phyloP scores from a whole-genome alignment of 2,329 filamentous ascomycete species.

The Sarocladiaceae sp. region DNA sequence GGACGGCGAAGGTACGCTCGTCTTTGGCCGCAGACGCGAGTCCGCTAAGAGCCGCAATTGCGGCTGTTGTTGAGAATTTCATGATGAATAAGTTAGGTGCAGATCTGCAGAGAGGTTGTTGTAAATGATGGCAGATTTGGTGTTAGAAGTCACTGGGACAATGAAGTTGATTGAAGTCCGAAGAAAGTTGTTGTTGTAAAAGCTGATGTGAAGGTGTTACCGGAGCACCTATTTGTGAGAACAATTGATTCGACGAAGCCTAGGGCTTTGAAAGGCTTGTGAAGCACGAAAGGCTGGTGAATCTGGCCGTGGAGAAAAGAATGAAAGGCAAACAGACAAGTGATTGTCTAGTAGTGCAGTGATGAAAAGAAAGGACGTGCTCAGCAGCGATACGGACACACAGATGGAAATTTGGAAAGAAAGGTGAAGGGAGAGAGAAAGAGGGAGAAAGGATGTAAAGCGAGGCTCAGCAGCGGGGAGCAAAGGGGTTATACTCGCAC shows the following conservation, averaged over 20 bases:
- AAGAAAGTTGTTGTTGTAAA: neutral
- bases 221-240: conserved; percentile 2
- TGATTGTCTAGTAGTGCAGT: neutral
- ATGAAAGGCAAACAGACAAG: conserved; percentile 7
- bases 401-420: neutral
- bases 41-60: conserved; percentile 34
- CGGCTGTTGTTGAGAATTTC: conserved; percentile 28
- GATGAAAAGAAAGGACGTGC: conserved; percentile 9
- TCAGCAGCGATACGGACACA: conserved; percentile 8
- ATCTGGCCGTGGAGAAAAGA: neutral
- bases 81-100: conserved; percentile 19
- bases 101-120: neutral
- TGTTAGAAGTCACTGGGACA: neutral
- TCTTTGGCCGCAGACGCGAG: conserved; percentile 36
- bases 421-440: conserved; percentile 3
- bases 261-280: neutral
- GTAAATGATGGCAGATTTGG: neutral
- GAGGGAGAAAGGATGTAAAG: neutral
- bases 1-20: conserved; percentile 59
- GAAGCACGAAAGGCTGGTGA: neutral
- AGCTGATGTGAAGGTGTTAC: conserved; percentile 1
- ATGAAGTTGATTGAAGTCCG: neutral
- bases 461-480: neutral
- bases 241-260: neutral
- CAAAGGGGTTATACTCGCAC: neutral